A percentile compares a stretch with the other conserved stretches of the same genome.
phyloP scores from a whole-genome alignment of 306 rosid species.

The Medicago ruthenica region DNA sequence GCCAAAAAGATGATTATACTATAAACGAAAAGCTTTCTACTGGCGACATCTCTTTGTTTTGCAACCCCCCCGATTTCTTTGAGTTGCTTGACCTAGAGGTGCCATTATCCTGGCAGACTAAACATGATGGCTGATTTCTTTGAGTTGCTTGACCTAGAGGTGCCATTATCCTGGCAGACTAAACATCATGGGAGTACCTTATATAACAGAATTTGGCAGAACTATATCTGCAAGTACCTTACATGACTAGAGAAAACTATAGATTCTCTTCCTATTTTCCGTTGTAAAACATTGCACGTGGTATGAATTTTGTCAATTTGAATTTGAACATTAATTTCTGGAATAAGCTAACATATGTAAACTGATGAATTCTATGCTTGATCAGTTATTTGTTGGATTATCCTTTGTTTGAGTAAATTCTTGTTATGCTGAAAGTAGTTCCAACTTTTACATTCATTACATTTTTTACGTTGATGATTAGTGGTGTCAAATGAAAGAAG shows the following conservation, averaged over 20 bases:
- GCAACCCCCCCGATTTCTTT: constrained; percentile 41
- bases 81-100: constrained; percentile 66
- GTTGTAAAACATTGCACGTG: neutral
- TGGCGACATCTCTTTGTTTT: neutral
- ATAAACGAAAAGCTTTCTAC: constrained; percentile 36
- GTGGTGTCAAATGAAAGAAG: neutral
- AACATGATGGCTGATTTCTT: neutral
- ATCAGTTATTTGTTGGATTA: neutral
- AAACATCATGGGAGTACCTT: too few species aligned
- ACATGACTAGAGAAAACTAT: neutral
- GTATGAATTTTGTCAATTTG: constrained; percentile 19
- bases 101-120: constrained; percentile 39
- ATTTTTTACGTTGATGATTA: neutral
- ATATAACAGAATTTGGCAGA: constrained; percentile 20
- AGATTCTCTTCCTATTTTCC: constrained; percentile 25
- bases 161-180: too few species aligned
- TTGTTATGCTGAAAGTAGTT: constrained; percentile 4
- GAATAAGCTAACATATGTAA: constrained; percentile 33
- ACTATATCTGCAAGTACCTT: constrained; percentile 10
- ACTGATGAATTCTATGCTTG: neutral
- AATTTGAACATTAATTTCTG: constrained; percentile 38
- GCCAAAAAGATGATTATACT: constrained; percentile 14
- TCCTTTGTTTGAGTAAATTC: constrained; percentile 2
- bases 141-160: too few species aligned
- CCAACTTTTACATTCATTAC: neutral